Base-by-base conservation (phyloP, 805 yeast genomes). In the Ogataea kodamae region DNA sequence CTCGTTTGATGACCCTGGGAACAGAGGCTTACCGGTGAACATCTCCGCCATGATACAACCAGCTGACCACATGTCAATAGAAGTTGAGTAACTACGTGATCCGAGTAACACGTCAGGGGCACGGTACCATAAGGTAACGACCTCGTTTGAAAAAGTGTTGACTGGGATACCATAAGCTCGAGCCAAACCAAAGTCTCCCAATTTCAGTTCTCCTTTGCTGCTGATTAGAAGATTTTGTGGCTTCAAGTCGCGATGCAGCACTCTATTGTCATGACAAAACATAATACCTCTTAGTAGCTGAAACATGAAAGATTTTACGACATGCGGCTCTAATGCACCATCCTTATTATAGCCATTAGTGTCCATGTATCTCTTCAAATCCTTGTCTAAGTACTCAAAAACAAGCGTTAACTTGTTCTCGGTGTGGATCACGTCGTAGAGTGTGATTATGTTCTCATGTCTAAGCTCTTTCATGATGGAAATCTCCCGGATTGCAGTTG, bases 121-220 rank as follows among this genome's bases (percentile, higher is more conserved):
- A 45, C 98, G 75, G 62, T 90, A 90, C 98, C 98, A 92, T 44
- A 92, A 67, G 0, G 98, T 92, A 27, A 92, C 98, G 33, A 92
- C 97, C 59, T 92, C 98, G 61, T 90, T 92, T 13, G 96, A 86
- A 55, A 89, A 92, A 0, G 98, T 92, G 64, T 94, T 88, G 43
- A 92, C 90, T 2, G 98, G 98, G 34, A 92, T 94, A 11, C 98
- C 98, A 64, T 86, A 92, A 4, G 98, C 98, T 45, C 98, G 70
- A 0, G 97, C 97, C 38, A 92, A 72, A 22, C 98, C 98, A 58
- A 92, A 92, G 66, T 92, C 98, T 22, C 96, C 98, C 43, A 92
- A 67, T 57, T 92, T 92, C 50, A 92, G 69, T 57, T 84, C 92
- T 6, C 98, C 98, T 57, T 88, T 89, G 48, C 71, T 67, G 59